Evolutionary conservation across 2,329 filamentous ascomycete genomes (phyloP), one percentile per base, ranked within the genome.

Genomic region (Mycosphaerella arachidis): DNA sequence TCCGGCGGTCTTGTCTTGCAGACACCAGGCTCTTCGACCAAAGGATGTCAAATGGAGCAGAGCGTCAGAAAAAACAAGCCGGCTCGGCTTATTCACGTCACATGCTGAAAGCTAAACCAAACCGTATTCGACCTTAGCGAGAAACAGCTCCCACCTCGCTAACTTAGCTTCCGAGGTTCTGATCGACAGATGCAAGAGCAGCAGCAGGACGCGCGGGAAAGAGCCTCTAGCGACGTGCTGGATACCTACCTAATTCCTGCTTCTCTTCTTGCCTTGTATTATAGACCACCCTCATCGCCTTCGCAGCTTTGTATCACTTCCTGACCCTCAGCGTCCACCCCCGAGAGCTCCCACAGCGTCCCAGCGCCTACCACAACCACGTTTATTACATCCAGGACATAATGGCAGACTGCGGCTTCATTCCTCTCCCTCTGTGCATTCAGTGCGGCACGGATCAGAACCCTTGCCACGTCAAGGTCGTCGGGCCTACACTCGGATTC

Each of bases 401-500:
- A 45, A 65, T 66, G 62, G 63, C 58, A n/a, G 66, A 68, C 58
- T 66, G 65, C 58, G 60, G 58, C 54, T 69, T 67, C 58, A 63
- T 72, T 37, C 69, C 69, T n/a, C 51, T 73, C 16, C 72, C 71
- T 6, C 57, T 74, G 24, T 75, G 73, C 62, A 72, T 75, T 48
- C 73, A 75, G 57, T 75, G 73, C 62, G 72, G 72, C 30, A 73
- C 68, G 37, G 57, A 75, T 48, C 72, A 75, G 57, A 74, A 74
- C 51, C 73, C 73, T 20, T 75, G 73, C 64, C 72, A 75, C 55
- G 63, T 74, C 59, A 75, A 75, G 53, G 63, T 75, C 8, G 73
- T 75, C 7, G 73, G 73, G 10, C 73, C 73, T n/a, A 75, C 73
- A 6, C 63, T 74, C 4, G 73, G 73, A 12, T 75, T 75, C 64